These are phyloP conservation scores for Botrytis paeoniae DNA, from an alignment of 2,329 filamentous ascomycete species.

Conservation along the genomic window DNA sequence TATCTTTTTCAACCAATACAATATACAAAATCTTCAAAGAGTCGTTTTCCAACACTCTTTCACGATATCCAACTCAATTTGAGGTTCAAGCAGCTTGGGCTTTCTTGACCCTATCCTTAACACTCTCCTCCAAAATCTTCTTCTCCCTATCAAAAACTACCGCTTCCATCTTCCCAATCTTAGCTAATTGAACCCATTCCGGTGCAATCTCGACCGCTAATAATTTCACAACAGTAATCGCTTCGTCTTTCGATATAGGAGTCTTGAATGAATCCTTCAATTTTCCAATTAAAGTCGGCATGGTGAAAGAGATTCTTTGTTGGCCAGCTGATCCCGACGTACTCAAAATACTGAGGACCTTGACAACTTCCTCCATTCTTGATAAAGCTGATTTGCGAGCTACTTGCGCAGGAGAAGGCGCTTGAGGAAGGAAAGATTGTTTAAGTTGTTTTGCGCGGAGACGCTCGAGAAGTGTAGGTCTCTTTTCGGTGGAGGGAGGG, in stretches of 20 bases:
- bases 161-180: conserved; percentile 44
- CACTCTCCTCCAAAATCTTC: conserved; percentile 30
- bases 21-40: neutral
- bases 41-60: no score
- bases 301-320: conserved; percentile 61
- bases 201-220: conserved; percentile 47
- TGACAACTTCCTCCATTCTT: conserved; percentile 64
- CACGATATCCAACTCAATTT: neutral
- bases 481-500: conserved; percentile 40
- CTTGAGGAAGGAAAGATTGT: conserved; percentile 43
- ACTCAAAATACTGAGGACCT: conserved; percentile 65
- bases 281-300: conserved; percentile 60
- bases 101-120: conserved; percentile 32
- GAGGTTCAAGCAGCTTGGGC: neutral
- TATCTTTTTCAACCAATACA: conserved; percentile 7
- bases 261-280: conserved; percentile 61
- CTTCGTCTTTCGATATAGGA: conserved; percentile 48
- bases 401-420: conserved; percentile 53
- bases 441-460: conserved; percentile 68
- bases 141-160: conserved; percentile 44
- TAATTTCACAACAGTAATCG: conserved; percentile 46
- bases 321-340: conserved; percentile 50
- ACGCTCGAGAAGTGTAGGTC: conserved; percentile 69
- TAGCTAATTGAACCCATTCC: conserved; percentile 49
- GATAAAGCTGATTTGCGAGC: conserved; percentile 63